These are phyloP conservation scores for Blyttiomyces sp. DNA, from an alignment of 371 early-diverging fungal genomes.

Conservation along the genomic window DNA sequence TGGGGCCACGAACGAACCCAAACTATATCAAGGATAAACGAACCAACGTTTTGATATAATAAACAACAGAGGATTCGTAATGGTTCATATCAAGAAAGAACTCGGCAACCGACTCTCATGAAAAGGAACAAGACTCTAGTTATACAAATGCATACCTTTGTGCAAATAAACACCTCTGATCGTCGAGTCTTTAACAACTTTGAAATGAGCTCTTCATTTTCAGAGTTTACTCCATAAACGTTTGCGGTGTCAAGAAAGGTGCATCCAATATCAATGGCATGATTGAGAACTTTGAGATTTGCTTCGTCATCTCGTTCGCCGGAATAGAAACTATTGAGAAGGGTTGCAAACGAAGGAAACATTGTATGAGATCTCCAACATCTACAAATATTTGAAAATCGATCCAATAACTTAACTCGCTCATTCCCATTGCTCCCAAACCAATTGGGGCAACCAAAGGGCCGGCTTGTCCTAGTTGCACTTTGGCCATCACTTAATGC, in stretches of 20 bases:
- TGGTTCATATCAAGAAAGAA: not conserved
- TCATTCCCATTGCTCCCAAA: slow-evolving; percentile 42
- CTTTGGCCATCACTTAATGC: too few relatives aligned
- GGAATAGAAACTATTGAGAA: slow-evolving; percentile 13
- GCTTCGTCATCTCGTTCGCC: too few relatives aligned
- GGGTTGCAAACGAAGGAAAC: too few relatives aligned
- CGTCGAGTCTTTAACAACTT: slow-evolving; percentile 42
- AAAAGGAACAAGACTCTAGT: not conserved
- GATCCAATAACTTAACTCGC: too few relatives aligned
- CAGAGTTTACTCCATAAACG: slow-evolving; percentile 22
- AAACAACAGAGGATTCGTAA: not conserved
- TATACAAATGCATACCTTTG: slow-evolving; percentile 36
- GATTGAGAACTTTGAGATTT: slow-evolving; percentile 18
- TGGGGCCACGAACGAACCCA: slow-evolving; percentile 30
- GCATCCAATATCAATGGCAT: slow-evolving; percentile 23
- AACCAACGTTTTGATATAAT: not conserved
- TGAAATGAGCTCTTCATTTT: slow-evolving; percentile 43
- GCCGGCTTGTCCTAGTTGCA: not conserved
- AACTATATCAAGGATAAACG: slow-evolving; percentile 18
- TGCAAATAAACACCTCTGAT: slow-evolving; percentile 47
- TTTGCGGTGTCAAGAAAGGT: slow-evolving; percentile 37
- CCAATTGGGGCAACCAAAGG: slow-evolving; percentile 25
- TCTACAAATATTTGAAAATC: too few relatives aligned
- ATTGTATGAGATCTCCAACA: too few relatives aligned
- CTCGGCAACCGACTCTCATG: not conserved